These are phyloP conservation scores for Penicillium fimorum DNA, from an alignment of 495 filamentous ascomycete genomes.

Conservation along the genomic window DNA sequence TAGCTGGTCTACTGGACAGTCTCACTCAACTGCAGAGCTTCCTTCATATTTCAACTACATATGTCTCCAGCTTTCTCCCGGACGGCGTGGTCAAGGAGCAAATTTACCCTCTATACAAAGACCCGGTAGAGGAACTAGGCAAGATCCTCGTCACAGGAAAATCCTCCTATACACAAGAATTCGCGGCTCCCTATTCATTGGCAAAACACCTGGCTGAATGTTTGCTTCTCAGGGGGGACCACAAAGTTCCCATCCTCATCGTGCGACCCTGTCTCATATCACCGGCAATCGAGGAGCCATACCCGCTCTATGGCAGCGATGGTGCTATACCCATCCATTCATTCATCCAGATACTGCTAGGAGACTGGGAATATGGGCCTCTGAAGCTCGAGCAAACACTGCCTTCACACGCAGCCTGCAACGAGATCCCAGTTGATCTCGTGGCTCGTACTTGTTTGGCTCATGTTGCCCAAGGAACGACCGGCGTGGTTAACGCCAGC, in stretches of 20 bases:
- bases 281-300: slow-evolving; percentile 25
- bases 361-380: not conserved
- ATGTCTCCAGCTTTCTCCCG: slow-evolving; percentile 13
- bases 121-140: slow-evolving; percentile 1
- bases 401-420: not conserved
- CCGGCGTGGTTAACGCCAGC: slow-evolving; percentile 18
- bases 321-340: slow-evolving; percentile 10
- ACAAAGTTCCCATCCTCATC: slow-evolving; percentile 13
- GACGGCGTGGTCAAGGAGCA: slow-evolving; percentile 16
- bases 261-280: slow-evolving; percentile 19
- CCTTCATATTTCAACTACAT: slow-evolving; percentile 19
- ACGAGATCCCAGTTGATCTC: slow-evolving; percentile 24
- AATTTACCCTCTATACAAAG: slow-evolving; percentile 3
- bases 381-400: slow-evolving; percentile 1
- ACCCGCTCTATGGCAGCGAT: slow-evolving; percentile 18
- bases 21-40: slow-evolving; percentile 14
- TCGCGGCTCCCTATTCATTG: slow-evolving; percentile 19
- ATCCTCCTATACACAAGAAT: slow-evolving; percentile 8
- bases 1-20: not conserved
- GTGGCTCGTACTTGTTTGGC: slow-evolving; percentile 16
- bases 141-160: slow-evolving; percentile 9
- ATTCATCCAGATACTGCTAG: not conserved
- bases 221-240: slow-evolving; percentile 6
- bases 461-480: slow-evolving; percentile 12
- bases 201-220: slow-evolving; percentile 26